Base-by-base conservation (phyloP, 2,329 filamentous ascomycete genomes). In the Paecilomyces formosus region DNA sequence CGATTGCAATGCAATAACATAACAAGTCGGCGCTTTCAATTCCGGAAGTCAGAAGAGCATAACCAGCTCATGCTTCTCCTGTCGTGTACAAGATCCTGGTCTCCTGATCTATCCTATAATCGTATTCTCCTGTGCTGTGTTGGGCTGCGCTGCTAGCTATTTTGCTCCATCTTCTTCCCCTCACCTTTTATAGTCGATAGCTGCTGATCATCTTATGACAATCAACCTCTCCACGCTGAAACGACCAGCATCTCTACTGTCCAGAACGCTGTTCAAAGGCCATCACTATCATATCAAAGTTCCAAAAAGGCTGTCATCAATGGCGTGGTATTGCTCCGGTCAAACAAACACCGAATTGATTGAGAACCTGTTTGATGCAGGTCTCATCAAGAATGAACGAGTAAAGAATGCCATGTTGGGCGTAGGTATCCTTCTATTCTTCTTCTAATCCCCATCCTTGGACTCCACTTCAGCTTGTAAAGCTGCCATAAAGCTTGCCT, bases 271-370 rank as follows among this genome's bases (percentile, higher is more conserved):
- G 3, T 12, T 15, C 31, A 12, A 12, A 28, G 49, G 18, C 21
- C 18, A 24, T 30, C 55, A 56, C 39, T 15, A 22, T 33, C 39
- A 21, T 28, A 59, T 30, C 7, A 60, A 59, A 55, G 54, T 31
- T 21, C 55, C 55, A 53, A 58, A 21, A 58, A 66, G 54, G 55
- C 45, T 55, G 28, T 54, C 62, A 24, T 65, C 62, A 60, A 97
- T 99, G 94, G 92, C 93, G 60, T 99, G 94, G 94, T 85, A 85
- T 64, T 91, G 89, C 73, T 89, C 88, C 6, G 93, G 91, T 60
- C 76, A 77, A 3, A 85, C 85, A 28, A 97, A 97, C 72, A 75
- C 77, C 49, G 86, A 86, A 58, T 81, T 99, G 54, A 80, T 97
- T 61, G 82, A 87, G 65, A 96, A 96, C 71, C 81, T 99, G 58